Evolutionary conservation across 2,329 filamentous ascomycete genomes (phyloP).

Genomic region (Beauveria sp.): DNA sequence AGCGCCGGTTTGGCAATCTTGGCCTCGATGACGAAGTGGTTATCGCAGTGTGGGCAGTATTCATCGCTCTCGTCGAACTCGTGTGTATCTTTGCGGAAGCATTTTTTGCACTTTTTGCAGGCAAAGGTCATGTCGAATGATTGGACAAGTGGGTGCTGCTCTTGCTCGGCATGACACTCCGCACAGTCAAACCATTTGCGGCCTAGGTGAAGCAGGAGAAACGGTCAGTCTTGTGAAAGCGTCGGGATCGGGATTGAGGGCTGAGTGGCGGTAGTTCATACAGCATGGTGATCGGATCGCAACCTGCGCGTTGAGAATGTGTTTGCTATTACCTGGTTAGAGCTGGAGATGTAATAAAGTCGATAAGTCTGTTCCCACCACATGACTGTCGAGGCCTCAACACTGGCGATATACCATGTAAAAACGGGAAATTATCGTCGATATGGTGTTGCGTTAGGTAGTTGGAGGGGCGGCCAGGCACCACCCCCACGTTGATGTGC

Average conservation of each 20-base stretch:
- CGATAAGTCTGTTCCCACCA: slow-evolving; percentile 24
- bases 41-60: slow-evolving; percentile 98
- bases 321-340: slow-evolving; percentile 59
- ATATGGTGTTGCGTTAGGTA: not conserved
- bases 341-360: not conserved
- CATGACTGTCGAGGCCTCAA: slow-evolving; percentile 19
- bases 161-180: slow-evolving; percentile 81
- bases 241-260: slow-evolving; percentile 9
- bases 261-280: slow-evolving; percentile 35
- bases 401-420: not conserved
- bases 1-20: slow-evolving; percentile 74
- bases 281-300: slow-evolving; percentile 93
- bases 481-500: not conserved
- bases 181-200: slow-evolving; percentile 98
- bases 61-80: slow-evolving; percentile 97
- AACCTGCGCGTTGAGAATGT: slow-evolving; percentile 96
- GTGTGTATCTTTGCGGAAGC: slow-evolving; percentile 85
- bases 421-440: not conserved
- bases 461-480: not conserved
- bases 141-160: slow-evolving; percentile 69
- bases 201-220: slow-evolving; percentile 41
- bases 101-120: slow-evolving; percentile 99
- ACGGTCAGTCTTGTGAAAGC: not conserved
- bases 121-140: slow-evolving; percentile 85
- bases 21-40: slow-evolving; percentile 93